These are phyloP conservation scores for Gremmenia infestans DNA, from an alignment of 2,329 filamentous ascomycete genomes.

Conservation along the genomic window DNA sequence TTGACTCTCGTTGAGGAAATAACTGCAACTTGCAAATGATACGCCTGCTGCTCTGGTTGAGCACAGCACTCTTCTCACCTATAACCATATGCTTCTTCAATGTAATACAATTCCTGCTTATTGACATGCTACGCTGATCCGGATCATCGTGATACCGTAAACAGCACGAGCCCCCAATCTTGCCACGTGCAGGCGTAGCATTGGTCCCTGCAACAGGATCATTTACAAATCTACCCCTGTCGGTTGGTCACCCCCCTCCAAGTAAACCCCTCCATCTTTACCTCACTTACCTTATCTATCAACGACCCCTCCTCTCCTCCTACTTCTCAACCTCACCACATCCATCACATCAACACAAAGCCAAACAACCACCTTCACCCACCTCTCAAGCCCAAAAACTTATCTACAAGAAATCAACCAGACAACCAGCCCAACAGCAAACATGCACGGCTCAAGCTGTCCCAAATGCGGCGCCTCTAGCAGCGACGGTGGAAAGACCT, in stretches of 20 bases:
- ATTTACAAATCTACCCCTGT: too few relatives aligned
- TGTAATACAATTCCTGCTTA: background rate
- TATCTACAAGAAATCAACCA: background rate
- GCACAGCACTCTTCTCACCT: too few relatives aligned
- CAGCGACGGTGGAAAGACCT: conserved; percentile 24
- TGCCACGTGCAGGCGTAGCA: too few relatives aligned
- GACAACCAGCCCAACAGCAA: conserved; percentile 5
- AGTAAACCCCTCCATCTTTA: too few relatives aligned
- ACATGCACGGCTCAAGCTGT: conserved; percentile 27
- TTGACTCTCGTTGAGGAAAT: background rate
- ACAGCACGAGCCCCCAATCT: too few relatives aligned
- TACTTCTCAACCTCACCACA: background rate
- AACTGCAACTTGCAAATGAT: conserved; percentile 5
- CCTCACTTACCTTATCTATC: background rate
- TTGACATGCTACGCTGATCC: too few relatives aligned
- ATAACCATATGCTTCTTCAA: background rate
- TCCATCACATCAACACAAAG: background rate
- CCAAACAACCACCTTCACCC: background rate
- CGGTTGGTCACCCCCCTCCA: too few relatives aligned
- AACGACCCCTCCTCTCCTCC: background rate
- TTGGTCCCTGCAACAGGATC: too few relatives aligned
- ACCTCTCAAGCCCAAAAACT: background rate
- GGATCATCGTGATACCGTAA: too few relatives aligned
- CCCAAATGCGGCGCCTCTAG: conserved; percentile 26
- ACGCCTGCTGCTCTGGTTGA: conserved; percentile 5